Conservation (phyloP, 2,329 filamentous ascomycete species). For the Hypoxylon sp. region DNA sequence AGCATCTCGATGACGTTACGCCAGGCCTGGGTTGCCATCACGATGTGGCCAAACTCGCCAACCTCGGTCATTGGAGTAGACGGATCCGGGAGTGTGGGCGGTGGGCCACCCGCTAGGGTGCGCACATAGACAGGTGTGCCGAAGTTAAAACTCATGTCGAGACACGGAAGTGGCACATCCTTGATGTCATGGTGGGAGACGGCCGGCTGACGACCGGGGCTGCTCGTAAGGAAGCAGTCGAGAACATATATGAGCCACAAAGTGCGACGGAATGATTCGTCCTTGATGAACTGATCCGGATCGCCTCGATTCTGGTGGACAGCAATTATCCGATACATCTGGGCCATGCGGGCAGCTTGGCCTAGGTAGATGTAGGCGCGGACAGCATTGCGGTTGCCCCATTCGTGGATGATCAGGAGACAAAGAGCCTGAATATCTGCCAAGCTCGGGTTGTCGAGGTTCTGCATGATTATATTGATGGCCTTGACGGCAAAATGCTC, state of each 20-base stretch:
- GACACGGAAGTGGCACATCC: conserved; percentile 71
- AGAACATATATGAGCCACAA: conserved; percentile 75
- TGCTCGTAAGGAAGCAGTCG: conserved; percentile 74
- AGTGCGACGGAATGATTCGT: conserved; percentile 73
- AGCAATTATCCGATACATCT: conserved; percentile 74
- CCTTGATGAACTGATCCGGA: conserved; percentile 72
- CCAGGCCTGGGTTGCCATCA: conserved; percentile 73
- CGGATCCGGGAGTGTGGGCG: conserved; percentile 57
- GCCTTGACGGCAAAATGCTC: conserved; percentile 73
- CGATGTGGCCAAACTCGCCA: conserved; percentile 74
- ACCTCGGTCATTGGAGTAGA: conserved; percentile 64
- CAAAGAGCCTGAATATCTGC: conserved; percentile 74
- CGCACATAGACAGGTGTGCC: conserved; percentile 72
- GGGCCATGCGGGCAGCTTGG: conserved; percentile 74
- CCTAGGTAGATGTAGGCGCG: conserved; percentile 75
- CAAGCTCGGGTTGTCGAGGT: conserved; percentile 71
- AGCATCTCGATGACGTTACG: conserved; percentile 74
- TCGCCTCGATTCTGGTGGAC: conserved; percentile 66
- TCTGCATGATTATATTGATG: conserved; percentile 69
- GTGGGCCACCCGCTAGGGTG: conserved; percentile 64
- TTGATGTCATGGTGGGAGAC: conserved; percentile 68
- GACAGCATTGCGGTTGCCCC: conserved; percentile 73
- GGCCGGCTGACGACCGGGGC: conserved; percentile 71
- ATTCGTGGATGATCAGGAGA: conserved; percentile 73
- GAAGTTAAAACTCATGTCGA: conserved; percentile 74